phyloP scores from a whole-genome alignment of 352 stramenopile species.

The Phytophthora macrochlamydospora region DNA sequence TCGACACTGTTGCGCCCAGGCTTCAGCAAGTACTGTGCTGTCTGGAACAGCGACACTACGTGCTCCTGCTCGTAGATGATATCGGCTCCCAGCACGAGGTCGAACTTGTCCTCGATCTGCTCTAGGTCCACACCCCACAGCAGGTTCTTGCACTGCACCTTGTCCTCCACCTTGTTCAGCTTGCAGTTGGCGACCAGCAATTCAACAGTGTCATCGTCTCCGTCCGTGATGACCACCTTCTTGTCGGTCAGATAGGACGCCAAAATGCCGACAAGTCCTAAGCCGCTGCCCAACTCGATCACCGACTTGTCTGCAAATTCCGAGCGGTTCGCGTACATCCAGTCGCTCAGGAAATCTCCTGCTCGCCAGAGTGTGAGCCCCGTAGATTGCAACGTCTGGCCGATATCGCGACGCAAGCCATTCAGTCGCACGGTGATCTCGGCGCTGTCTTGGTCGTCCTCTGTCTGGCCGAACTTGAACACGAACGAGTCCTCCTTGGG shows the following conservation, averaged over 20 bases:
- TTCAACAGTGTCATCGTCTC: conserved; percentile 57
- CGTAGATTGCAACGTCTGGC: conserved; percentile 66
- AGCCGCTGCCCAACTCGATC: conserved; percentile 60
- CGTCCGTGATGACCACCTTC: conserved; percentile 62
- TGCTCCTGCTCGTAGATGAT: conserved; percentile 74
- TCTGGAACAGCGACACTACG: conserved; percentile 59
- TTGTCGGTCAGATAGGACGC: conserved; percentile 60
- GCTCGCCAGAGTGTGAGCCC: conserved; percentile 67
- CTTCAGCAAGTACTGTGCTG: conserved; percentile 49
- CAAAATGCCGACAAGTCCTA: conserved; percentile 65
- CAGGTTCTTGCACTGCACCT: conserved; percentile 51
- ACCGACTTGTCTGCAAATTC: conserved; percentile 44
- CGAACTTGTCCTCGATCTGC: conserved; percentile 49
- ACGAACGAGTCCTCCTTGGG: conserved; percentile 66
- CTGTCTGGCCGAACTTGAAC: conserved; percentile 49
- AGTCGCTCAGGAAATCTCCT: conserved; percentile 64
- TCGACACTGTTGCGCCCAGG: conserved; percentile 23
- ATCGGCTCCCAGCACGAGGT: conserved; percentile 59
- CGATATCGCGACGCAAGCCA: conserved; percentile 60
- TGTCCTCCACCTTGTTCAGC: conserved; percentile 48
- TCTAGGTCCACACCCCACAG: conserved; percentile 54
- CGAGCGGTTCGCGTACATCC: conserved; percentile 50
- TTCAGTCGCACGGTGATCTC: conserved; percentile 60
- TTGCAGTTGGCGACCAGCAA: conserved; percentile 57
- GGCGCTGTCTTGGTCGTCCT: conserved; percentile 17